These are phyloP conservation scores for Lizonia empirigonia DNA, from an alignment of 2,329 filamentous ascomycete species.

Conservation along the genomic window DNA sequence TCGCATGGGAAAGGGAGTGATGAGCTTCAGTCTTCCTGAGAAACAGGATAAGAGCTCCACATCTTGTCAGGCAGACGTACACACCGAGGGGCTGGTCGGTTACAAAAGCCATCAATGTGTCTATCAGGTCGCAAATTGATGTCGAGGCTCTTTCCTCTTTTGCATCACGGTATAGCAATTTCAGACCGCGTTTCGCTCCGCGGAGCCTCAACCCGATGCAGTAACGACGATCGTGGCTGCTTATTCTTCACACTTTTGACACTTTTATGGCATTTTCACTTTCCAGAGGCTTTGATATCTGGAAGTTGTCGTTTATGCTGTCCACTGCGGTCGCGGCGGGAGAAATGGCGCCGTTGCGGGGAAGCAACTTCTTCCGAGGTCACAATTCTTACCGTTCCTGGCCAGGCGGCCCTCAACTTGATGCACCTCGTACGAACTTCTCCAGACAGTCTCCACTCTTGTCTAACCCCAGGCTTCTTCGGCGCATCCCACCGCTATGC, in stretches of 20 bases:
- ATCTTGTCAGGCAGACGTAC: too few relatives aligned
- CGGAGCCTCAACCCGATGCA: background rate
- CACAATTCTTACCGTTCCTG: conserved; percentile 3
- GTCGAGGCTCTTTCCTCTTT: too few relatives aligned
- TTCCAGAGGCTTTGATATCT: background rate
- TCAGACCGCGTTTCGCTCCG: too few relatives aligned
- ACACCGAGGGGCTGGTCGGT: too few relatives aligned
- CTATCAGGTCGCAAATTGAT: too few relatives aligned
- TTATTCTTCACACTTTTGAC: background rate
- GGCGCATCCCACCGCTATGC: background rate
- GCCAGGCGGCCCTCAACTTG: background rate
- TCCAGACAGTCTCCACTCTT: conserved; percentile 1
- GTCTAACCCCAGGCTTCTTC: background rate
- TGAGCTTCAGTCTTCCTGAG: background rate
- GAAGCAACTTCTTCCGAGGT: conserved; percentile 7
- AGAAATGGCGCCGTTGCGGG: conserved; percentile 3
- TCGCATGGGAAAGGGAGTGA: too few relatives aligned
- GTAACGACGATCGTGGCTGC: background rate
- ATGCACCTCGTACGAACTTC: conserved; percentile 13
- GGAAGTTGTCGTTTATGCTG: background rate
- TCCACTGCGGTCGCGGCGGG: background rate
- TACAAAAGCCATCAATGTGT: too few relatives aligned
- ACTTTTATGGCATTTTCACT: background rate
- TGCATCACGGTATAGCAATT: too few relatives aligned
- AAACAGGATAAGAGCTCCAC: background rate